A percentile compares a stretch with the other conserved stretches of the same genome.
phyloP scores from a whole-genome alignment of 495 filamentous ascomycete species.

The Patellaria atrata region DNA sequence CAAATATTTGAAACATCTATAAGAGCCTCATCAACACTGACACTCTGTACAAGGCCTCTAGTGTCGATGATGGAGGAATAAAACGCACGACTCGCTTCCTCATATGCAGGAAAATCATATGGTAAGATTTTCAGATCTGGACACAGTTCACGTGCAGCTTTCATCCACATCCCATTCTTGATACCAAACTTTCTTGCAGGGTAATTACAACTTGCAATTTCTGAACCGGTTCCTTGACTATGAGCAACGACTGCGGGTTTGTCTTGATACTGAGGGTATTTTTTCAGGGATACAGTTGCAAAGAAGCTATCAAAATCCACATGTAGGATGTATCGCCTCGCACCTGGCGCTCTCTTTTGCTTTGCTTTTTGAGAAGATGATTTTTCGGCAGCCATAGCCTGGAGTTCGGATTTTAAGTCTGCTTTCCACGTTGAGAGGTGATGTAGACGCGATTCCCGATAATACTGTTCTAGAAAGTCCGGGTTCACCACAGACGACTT shows the following conservation, averaged over 20 bases:
- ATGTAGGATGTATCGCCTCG: conserved; percentile 76
- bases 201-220: conserved; percentile 97
- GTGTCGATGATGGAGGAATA: conserved; percentile 70
- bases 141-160: conserved; percentile 66
- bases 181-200: conserved; percentile 70
- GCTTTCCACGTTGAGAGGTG: conserved; percentile 95
- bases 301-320: conserved; percentile 99
- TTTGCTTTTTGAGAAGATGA: conserved; percentile 36
- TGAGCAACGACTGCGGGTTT: conserved; percentile 88
- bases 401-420: conserved; percentile 74
- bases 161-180: conserved; percentile 99
- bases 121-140: conserved; percentile 72
- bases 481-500: conserved; percentile 81
- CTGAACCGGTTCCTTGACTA: conserved; percentile 67
- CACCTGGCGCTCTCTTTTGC: conserved; percentile 38
- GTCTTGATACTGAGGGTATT: conserved; percentile 57
- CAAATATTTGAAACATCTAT: conserved; percentile 61
- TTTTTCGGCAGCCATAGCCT: conserved; percentile 58
- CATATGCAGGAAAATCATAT: conserved; percentile 90
- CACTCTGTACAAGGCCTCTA: conserved; percentile 78
- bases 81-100: conserved; percentile 77
- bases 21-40: conserved; percentile 90
- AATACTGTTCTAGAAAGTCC: conserved; percentile 85
- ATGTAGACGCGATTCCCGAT: conserved; percentile 83
- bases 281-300: conserved; percentile 74